These are phyloP conservation scores for Abelmoschus esculentus DNA, from an alignment of 345 rosid species.

Conservation along the genomic window DNA sequence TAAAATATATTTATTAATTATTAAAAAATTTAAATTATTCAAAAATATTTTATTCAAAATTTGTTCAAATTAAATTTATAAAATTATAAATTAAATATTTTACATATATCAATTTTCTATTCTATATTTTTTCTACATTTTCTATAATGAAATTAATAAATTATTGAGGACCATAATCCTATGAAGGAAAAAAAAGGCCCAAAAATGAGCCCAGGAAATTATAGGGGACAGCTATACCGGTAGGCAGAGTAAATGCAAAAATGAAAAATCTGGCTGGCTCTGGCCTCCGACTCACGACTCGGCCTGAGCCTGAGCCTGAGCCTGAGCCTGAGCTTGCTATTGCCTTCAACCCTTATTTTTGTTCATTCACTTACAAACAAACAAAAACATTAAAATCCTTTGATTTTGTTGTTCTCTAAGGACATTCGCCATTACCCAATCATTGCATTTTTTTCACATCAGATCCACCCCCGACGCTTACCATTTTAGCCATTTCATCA, in stretches of 20 bases:
- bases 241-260: not conserved
- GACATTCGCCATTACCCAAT: not conserved
- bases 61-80: no score
- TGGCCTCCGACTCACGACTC: not conserved
- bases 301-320: not conserved
- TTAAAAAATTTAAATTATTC: no score
- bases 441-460: not conserved
- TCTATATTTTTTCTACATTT: no score
- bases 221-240: not conserved
- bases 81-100: no score
- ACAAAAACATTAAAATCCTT: not conserved
- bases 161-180: no score
- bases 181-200: not conserved
- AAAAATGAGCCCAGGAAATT: slow-evolving; percentile 1
- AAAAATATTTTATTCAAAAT: no score
- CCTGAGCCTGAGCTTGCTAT: not conserved
- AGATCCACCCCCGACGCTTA: not conserved
- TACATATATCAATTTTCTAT: no score
- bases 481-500: not conserved
- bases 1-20: no score
- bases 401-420: not conserved
- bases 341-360: not conserved
- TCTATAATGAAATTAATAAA: no score
- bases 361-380: not conserved
- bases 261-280: not conserved